Base-by-base conservation (phyloP, 768 basidiomycete genomes). In the Suillus placidus region DNA sequence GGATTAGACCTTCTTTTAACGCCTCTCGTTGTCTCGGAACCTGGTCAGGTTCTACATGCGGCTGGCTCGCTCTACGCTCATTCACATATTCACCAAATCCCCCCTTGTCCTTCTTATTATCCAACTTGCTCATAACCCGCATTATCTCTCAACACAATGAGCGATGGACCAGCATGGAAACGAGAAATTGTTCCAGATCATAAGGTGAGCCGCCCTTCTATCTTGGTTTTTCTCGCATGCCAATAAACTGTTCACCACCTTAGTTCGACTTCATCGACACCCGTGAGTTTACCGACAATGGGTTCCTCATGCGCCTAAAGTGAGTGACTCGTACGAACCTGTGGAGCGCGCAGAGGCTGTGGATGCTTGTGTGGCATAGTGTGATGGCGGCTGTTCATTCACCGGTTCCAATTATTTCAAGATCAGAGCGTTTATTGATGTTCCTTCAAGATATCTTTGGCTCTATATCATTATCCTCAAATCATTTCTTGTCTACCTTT, bases 261-360 rank as follows among this genome's bases (percentile, higher is more conserved):
- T 47, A 99, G 97, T 99, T 98, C 73, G 97, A 99, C 83, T 98
- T 98, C 73, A 85, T 99, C 73, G 95, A 98, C 78, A 91, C 92
- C 26, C 86, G 88, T 64, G 97, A 99, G 73, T 99, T 95, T 80
- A 90, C 88, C 65, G 90, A 95, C 80, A 91, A 91, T 79, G 87
- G 92, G 66, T 93, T 90, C 78, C 80, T 86, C 65, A 95, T 95
- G 84, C 92, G 95, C 45, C 77, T 93, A 71, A 94, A 93, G 95
- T 96, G 74, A 71, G 85, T 73, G 3, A 58, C 30, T n/a, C 18
- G 26, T 62, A 20, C 18, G 12, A 60, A 34, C 54, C 12, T 34
- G 32, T 37, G 56, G 16, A 37, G 38, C 35, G 14, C 35, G 18
- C 52, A 32, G 23, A 49, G 30, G 52, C 52, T 54, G 18, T 55